These are phyloP conservation scores for Paracoccidioides lutzii DNA, from an alignment of 2,329 filamentous ascomycete genomes.

Conservation along the genomic window DNA sequence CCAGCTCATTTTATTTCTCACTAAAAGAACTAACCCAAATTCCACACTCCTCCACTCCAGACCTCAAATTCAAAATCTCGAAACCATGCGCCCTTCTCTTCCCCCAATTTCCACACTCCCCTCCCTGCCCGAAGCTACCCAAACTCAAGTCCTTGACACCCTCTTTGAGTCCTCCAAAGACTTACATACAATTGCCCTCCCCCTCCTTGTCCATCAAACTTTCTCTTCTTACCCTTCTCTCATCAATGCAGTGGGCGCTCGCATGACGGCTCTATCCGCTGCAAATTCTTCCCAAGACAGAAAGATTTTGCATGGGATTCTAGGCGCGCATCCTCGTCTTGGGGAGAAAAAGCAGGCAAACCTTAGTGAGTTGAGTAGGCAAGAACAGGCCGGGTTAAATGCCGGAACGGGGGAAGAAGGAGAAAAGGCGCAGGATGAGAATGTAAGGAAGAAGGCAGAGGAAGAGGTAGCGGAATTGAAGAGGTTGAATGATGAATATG, in stretches of 20 bases:
- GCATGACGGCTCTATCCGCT: slow-evolving; percentile 48
- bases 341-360: slow-evolving; percentile 60
- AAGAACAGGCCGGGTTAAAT: slow-evolving; percentile 65
- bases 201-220: slow-evolving; percentile 46
- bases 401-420: slow-evolving; percentile 20
- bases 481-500: slow-evolving; percentile 63
- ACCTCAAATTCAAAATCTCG: neutral
- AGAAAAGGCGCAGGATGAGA: slow-evolving; percentile 25
- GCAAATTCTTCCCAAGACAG: slow-evolving; percentile 39
- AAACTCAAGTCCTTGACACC: slow-evolving; percentile 47
- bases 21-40: neutral
- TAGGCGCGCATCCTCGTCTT: slow-evolving; percentile 71
- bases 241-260: slow-evolving; percentile 51
- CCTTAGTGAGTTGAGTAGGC: slow-evolving; percentile 58
- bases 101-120: slow-evolving; percentile 6
- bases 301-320: slow-evolving; percentile 53
- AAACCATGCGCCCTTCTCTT: slow-evolving; percentile 5
- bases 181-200: slow-evolving; percentile 59
- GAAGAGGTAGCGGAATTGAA: slow-evolving; percentile 36
- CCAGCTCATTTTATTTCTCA: neutral
- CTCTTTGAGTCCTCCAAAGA: slow-evolving; percentile 73
- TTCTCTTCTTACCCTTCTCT: slow-evolving; percentile 59
- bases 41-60: neutral
- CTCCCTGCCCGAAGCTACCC: slow-evolving; percentile 6
- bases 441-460: slow-evolving; percentile 12